Evolutionary conservation across 331 rosid genomes (phyloP), one percentile per base, ranked within the genome.

Genomic region (Telfairia occidentalis): DNA sequence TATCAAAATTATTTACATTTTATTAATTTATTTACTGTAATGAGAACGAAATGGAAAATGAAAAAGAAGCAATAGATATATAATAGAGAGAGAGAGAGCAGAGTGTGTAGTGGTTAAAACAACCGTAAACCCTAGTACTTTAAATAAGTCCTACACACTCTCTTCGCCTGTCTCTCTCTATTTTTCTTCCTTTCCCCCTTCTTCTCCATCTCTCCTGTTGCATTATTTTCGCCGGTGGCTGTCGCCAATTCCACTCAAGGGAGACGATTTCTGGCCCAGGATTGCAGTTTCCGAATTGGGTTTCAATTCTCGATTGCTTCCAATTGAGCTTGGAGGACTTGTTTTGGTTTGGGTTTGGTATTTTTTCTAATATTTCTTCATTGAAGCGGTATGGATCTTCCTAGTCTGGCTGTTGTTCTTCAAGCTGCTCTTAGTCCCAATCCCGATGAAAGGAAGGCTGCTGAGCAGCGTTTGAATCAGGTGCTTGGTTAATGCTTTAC

Each of bases 391-490:
- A 94, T 95, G 99, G 99, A 95, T 92, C 90, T 92, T 83, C 97
- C 85, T 0, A 84, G 86, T 80, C 88, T 95, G 1, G 96, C 88
- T 38, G 81, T 80, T 11, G 70, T 93, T 9, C 92, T 93, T 28
- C 91, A 85, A 79, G 92, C 90, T 77, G 92, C 92, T 82, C 97
- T 91, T 12, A 89, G 97, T 73, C 88, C 87, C 43, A 88, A 82
- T 77, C 96, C 88, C 5, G 92, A 91, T 73, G 95, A 91, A 75
- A 89, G 98, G 8, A 93, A 87, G 71, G 96, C 94, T 5, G 98
- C 89, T 3, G 98, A 93, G 81, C 91, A 86, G 54, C 86, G 84
- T 78, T 87, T 93, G 74, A 89, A 88, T 76, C 92, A 90, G 97
- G 99, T 95, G 24, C 35, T 29, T 75, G 16, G 18, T 37, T 66